Conservation (phyloP, 2,329 filamentous ascomycete species). For the Diaporthe sp. region DNA sequence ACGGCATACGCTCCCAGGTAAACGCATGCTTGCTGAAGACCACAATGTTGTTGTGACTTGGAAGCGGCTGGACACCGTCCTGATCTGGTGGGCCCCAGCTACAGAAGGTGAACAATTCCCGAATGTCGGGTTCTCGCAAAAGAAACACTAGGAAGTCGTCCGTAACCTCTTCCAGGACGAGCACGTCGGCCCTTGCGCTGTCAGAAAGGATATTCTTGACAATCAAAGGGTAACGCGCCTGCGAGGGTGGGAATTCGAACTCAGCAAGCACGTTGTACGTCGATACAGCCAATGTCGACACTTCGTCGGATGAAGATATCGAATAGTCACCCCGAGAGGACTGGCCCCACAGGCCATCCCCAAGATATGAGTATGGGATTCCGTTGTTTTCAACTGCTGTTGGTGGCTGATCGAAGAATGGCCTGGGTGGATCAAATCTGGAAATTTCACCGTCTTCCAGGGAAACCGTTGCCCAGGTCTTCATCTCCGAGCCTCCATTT, state of each 20-base stretch:
- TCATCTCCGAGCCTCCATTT: constrained; percentile 62
- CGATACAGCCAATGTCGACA: constrained; percentile 53
- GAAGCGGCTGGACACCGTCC: constrained; percentile 65
- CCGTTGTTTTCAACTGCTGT: constrained; percentile 2
- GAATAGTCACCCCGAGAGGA: not conserved
- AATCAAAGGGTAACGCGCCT: constrained; percentile 58
- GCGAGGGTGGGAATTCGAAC: constrained; percentile 61
- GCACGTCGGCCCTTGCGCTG: constrained; percentile 60
- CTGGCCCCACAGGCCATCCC: constrained; percentile 24
- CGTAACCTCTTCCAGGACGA: constrained; percentile 74
- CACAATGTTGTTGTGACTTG: constrained; percentile 72
- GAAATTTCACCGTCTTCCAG: constrained; percentile 45
- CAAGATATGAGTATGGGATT: constrained; percentile 43
- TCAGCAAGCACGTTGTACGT: constrained; percentile 69
- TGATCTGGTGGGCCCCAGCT: constrained; percentile 71
- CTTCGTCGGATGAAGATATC: not conserved
- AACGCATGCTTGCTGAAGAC: constrained; percentile 71
- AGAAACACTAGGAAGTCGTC: constrained; percentile 73
- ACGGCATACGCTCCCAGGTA: constrained; percentile 67
- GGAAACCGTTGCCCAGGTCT: constrained; percentile 66
- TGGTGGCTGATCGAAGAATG: constrained; percentile 44
- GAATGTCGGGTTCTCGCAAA: constrained; percentile 61
- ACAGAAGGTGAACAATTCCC: constrained; percentile 65
- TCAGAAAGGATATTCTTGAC: constrained; percentile 59
- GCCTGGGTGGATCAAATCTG: constrained; percentile 44